These are phyloP conservation scores for Chalciporus piperatus DNA, from an alignment of 768 basidiomycete genomes.

Conservation along the genomic window DNA sequence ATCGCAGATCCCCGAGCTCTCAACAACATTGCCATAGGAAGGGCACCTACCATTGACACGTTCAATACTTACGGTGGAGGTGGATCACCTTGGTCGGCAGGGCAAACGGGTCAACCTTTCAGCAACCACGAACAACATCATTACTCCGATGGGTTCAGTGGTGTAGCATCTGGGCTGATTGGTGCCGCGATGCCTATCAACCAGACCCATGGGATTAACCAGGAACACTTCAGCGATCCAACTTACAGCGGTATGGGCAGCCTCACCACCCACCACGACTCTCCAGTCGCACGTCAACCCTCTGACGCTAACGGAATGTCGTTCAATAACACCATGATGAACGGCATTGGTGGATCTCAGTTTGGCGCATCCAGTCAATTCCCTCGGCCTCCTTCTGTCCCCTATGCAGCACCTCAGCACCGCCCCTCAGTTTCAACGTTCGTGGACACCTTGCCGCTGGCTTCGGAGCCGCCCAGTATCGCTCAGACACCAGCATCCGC, in stretches of 20 bases:
- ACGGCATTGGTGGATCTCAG: conserved; percentile 20
- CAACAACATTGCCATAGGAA: conserved; percentile 31
- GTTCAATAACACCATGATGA: conserved; percentile 16
- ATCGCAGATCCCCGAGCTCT: conserved; percentile 39
- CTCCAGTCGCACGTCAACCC: conserved; percentile 21
- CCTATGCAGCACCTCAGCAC: conserved; percentile 20
- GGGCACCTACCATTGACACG: conserved; percentile 37
- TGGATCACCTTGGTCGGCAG: conserved; percentile 36
- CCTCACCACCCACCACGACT: conserved; percentile 20
- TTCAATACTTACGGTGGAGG: conserved; percentile 36
- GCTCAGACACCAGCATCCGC: conserved; percentile 22
- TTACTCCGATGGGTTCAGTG: conserved; percentile 27
- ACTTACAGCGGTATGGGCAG: conserved; percentile 22
- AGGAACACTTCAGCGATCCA: conserved; percentile 26
- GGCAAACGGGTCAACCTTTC: conserved; percentile 19
- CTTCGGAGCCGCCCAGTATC: conserved; percentile 14
- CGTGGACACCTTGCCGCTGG: conserved; percentile 19
- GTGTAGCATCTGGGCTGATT: conserved; percentile 15
- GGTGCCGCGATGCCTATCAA: conserved; percentile 17
- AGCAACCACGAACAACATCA: conserved; percentile 20
- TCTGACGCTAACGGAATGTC: conserved; percentile 24
- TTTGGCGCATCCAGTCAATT: conserved; percentile 17
- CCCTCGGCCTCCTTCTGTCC: conserved; percentile 19
- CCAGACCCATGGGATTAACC: conserved; percentile 23
- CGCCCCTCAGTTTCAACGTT: conserved; percentile 22